Base-by-base conservation (phyloP, 164 flowering plant genomes). In the Tetrastigma voinierianum region DNA sequence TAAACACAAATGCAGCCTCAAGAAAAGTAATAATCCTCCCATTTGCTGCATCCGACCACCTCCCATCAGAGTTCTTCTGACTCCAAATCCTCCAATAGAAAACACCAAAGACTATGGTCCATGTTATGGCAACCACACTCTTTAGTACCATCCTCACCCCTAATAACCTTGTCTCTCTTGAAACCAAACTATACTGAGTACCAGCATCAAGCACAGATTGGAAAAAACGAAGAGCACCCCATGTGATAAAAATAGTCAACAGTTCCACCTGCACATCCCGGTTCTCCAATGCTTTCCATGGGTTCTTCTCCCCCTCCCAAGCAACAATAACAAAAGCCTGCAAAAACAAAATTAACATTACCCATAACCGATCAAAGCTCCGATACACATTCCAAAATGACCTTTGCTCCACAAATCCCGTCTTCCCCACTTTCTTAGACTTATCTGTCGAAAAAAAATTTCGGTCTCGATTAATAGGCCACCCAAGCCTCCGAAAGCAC, bases 391-490 rank as follows among this genome's bases (percentile, higher is more conserved):
- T 89, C 99, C 99, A 96, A 64, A 93, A 96, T 13, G 98, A 83
- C 66, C 99, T 69, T 74, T 87, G 95, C 81, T 96, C 99, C 18
- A 93, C 99, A 68, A 88, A 96, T 52, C 96, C 96, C 0, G 98
- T 90, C 77, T 96, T 96, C 56, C 96, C 93, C 8, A 91, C 87
- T 23, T 88, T 65, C 58, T 56, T 75, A 6, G 17, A 53, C 72
- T 77, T 78, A 2, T 17, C 45, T 1, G 67, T 60, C 4, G 45
- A 68, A 24, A 89, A 85, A 64, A 84, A 95, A 17, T 73, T 83
- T 61, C 90, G 77, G 1, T 65, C 56, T 24, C 57, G 46, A 65
- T 85, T 66, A 64, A 96, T 49, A 4, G 99, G 99, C 99, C 99
- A 96, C n/a, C 73, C 76, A 25, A 93, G 75, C 32, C 68, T 76